Base-by-base conservation (phyloP, 345 rosid genomes). In the Heritiera fomes region DNA sequence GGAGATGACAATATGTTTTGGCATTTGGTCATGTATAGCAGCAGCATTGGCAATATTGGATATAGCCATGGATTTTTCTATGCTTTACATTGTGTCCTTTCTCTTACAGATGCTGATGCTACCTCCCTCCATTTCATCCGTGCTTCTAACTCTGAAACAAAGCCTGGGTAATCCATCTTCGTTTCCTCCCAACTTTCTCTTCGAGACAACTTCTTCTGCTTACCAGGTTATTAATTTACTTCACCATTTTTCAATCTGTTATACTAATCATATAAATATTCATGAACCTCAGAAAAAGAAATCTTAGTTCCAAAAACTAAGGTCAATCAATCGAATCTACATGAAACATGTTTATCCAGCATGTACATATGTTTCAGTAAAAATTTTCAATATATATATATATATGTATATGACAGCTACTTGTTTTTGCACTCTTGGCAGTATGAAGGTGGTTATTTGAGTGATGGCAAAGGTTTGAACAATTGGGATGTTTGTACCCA, bases 401-500 rank as follows among this genome's bases (percentile, higher is more conserved):
- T 49, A 11, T 34, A 1, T 1, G 1, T 11, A 49, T 34, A 1
- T 1, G 2, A 34, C 0, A 3, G 3, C 3, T 12, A 15, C 15
- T 49, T 12, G 14, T 49, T 49, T 49, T 3, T 49, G 3, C 53
- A 49, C 38, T 34, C 38, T 23, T 34, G 8, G 59, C 82, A 88
- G 93, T 82, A 77, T 74, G 91, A 90, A 81, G 93, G 90, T 74
- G 93, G 87, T 53, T 87, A 74, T 77, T 43, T 77, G 77, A 74
- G 77, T 71, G 85, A 87, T 83, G 93, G 91, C 3, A 88, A 90
- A 87, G 93, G 93, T 49, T 79, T 81, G 28, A 88, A 71, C 80
- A 88, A 87, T 68, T 88, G 91, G 93, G 93, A 90, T 73, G 80
- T 73, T 63, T 88, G 83, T 74, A 71, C 89, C 60, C 90, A 87